A percentile compares a stretch with the other conserved stretches of the same genome.
phyloP scores from a whole-genome alignment of 208 protist species.

The Trypanosoma platydactyli region DNA sequence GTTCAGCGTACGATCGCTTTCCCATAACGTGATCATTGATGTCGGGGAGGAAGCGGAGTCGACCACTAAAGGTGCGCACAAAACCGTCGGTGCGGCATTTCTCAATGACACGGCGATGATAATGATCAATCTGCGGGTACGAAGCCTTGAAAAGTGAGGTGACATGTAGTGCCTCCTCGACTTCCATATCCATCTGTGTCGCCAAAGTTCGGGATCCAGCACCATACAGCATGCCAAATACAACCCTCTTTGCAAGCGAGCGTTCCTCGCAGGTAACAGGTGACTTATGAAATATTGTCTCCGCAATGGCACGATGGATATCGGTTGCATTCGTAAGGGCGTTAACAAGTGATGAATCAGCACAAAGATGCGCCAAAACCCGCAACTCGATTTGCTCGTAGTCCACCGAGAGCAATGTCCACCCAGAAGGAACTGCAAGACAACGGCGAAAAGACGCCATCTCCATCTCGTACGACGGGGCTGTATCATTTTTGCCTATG shows the following conservation, averaged over 20 bases:
- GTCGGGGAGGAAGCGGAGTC: constrained; percentile 67
- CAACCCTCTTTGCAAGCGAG: constrained; percentile 75
- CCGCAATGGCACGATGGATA: constrained; percentile 79
- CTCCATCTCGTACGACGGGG: constrained; percentile 21
- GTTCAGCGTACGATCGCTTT: constrained; percentile 76
- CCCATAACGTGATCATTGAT: constrained; percentile 60
- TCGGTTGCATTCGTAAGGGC: constrained; percentile 67
- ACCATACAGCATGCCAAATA: constrained; percentile 90
- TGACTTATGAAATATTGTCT: constrained; percentile 70
- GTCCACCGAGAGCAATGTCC: constrained; percentile 78
- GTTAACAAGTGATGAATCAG: constrained; percentile 57
- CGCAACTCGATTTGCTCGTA: constrained; percentile 92
- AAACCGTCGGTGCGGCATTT: constrained; percentile 64
- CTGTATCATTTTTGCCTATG: constrained; percentile 10
- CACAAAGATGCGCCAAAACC: constrained; percentile 86
- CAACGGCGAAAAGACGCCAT: constrained; percentile 70
- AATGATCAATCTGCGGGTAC: constrained; percentile 70
- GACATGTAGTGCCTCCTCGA: constrained; percentile 66
- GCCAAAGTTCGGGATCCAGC: constrained; percentile 72
- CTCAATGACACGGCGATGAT: constrained; percentile 61
- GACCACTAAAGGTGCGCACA: constrained; percentile 83
- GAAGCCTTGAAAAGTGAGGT: constrained; percentile 48
- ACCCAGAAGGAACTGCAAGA: constrained; percentile 65
- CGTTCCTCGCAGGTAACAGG: constrained; percentile 72
- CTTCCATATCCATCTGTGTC: constrained; percentile 55